These are phyloP conservation scores for Trypanosoma avium DNA, from an alignment of 208 protist species.

Conservation along the genomic window DNA sequence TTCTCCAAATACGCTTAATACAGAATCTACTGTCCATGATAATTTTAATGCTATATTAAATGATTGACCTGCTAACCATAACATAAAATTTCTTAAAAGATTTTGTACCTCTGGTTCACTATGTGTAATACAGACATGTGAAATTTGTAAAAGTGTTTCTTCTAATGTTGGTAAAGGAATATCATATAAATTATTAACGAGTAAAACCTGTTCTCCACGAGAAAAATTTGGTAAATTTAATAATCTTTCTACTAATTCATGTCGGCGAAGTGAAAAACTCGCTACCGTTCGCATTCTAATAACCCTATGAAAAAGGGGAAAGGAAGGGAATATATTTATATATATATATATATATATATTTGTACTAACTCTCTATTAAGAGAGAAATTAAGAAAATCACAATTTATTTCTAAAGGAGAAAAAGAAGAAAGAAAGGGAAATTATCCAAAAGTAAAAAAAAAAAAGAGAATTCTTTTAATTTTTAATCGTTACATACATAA, in stretches of 20 bases:
- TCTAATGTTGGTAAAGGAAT: slow-evolving; percentile 51
- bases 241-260: slow-evolving; percentile 56
- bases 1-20: slow-evolving; percentile 42
- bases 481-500: too few species aligned
- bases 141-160: slow-evolving; percentile 80
- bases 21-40: slow-evolving; percentile 75
- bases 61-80: slow-evolving; percentile 72
- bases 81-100: slow-evolving; percentile 64
- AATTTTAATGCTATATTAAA: slow-evolving; percentile 72
- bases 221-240: slow-evolving; percentile 42
- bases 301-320: slow-evolving; percentile 15
- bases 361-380: too few species aligned
- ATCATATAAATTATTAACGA: slow-evolving; percentile 66
- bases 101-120: slow-evolving; percentile 46
- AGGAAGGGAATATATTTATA: too few species aligned
- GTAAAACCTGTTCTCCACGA: slow-evolving; percentile 37
- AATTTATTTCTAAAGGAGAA: slow-evolving; percentile 11
- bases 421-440: slow-evolving; percentile 9
- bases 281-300: neutral
- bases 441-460: too few species aligned
- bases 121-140: slow-evolving; percentile 78
- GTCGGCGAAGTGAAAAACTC: slow-evolving; percentile 30
- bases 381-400: slow-evolving; percentile 1
- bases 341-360: too few species aligned
- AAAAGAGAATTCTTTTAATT: too few species aligned